A percentile compares a stretch with the other conserved stretches of the same genome.
phyloP scores from a whole-genome alignment of 257 asterid species.

The Gardenia jasminoides region DNA sequence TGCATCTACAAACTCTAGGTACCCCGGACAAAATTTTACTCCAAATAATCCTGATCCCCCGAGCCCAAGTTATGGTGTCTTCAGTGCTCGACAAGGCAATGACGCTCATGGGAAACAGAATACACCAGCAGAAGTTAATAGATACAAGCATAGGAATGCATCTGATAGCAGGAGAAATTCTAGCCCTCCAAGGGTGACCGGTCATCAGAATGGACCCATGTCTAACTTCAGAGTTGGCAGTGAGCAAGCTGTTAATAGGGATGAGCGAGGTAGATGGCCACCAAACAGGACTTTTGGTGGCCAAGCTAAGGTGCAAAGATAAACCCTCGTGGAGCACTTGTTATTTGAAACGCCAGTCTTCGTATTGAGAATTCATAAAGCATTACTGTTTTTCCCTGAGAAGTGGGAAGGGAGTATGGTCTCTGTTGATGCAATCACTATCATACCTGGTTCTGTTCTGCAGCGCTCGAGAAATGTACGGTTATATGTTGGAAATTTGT shows the following conservation, averaged over 20 bases:
- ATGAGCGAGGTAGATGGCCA: constrained; percentile 34
- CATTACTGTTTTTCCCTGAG: no score
- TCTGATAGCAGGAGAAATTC: constrained; percentile 33
- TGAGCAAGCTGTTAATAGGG: constrained; percentile 30
- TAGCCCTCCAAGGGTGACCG: constrained; percentile 16
- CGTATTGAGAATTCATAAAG: background rate
- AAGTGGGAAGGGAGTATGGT: background rate
- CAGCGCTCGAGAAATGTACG: background rate
- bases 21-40: constrained; percentile 32
- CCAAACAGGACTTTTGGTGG: constrained; percentile 24
- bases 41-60: constrained; percentile 28
- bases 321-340: constrained; percentile 2
- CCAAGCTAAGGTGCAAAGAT: constrained; percentile 34
- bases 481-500: background rate
- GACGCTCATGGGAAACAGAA: constrained; percentile 24
- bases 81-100: constrained; percentile 31
- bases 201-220: constrained; percentile 19
- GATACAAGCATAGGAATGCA: constrained; percentile 50
- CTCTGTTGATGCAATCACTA: background rate
- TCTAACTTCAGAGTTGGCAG: constrained; percentile 33
- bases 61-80: constrained; percentile 50
- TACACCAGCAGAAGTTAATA: constrained; percentile 36
- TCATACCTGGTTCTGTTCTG: background rate
- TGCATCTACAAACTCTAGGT: background rate
- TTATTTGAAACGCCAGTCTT: background rate